A percentile compares a stretch with the other conserved stretches of the same genome.
Evolutionary conservation across 257 asterid genomes (phyloP).

Genomic region (Capsicum rhomboideum): DNA sequence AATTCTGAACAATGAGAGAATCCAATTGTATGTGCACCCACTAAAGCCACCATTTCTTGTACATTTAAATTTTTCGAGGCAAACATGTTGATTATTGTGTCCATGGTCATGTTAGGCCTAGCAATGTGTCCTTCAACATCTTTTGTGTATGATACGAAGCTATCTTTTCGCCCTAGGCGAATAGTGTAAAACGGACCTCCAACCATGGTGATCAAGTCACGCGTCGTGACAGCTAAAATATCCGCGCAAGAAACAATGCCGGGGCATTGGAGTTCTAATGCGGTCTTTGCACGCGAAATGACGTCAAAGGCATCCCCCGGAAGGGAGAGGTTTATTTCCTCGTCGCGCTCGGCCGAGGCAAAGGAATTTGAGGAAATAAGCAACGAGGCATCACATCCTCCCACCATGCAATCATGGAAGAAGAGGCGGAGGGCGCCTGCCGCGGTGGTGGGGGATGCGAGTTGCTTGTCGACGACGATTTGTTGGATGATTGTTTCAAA

Average conservation of each 20-base stretch:
- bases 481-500: constrained; percentile 42
- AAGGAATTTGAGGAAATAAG: constrained; percentile 48
- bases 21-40: constrained; percentile 83
- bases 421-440: constrained; percentile 84
- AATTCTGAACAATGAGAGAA: constrained; percentile 76
- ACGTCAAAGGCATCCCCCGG: constrained; percentile 87
- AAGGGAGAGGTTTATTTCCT: constrained; percentile 55
- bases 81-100: constrained; percentile 40
- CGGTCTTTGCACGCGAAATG: constrained; percentile 50
- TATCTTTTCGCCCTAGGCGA: constrained; percentile 60
- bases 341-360: constrained; percentile 56
- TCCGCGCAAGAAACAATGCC: constrained; percentile 77
- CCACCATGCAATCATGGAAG: constrained; percentile 89
- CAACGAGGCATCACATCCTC: constrained; percentile 86
- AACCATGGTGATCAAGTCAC: constrained; percentile 59
- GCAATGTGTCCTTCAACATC: constrained; percentile 81
- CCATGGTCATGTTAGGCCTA: constrained; percentile 44
- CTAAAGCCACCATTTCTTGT: constrained; percentile 67
- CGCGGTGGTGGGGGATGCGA: constrained; percentile 62
- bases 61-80: constrained; percentile 27
- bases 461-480: constrained; percentile 53
- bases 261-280: constrained; percentile 73
- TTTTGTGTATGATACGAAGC: constrained; percentile 24
- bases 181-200: constrained; percentile 73
- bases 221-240: constrained; percentile 62